Percentiles rank a stretch among this genome's conserved stretches.
Conservation (phyloP, 371 early-diverging fungal species). For the Apophysomyces ossiformis region DNA sequence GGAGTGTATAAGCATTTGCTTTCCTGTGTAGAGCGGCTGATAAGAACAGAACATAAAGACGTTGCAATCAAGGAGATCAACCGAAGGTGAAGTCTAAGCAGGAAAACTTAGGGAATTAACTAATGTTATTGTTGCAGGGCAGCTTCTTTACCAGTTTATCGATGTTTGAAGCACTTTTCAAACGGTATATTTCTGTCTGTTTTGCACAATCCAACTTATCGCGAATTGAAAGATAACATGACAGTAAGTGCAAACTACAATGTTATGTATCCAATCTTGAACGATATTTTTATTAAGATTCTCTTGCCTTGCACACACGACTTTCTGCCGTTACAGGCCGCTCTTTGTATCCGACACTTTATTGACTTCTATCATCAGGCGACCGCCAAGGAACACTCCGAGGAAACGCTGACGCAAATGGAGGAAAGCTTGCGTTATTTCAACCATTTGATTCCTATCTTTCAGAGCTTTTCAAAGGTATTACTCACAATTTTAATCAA, state of each 20-base stretch:
- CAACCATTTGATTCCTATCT: not conserved
- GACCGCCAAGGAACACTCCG: conserved; percentile 1
- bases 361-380: conserved; percentile 12
- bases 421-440: not conserved
- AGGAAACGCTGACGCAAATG: not conserved
- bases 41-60: not conserved
- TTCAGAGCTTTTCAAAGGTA: conserved; percentile 5
- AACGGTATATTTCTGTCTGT: not conserved
- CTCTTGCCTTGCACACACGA: not conserved
- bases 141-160: not conserved
- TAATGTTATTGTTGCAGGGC: not conserved
- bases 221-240: not conserved
- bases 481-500: not conserved
- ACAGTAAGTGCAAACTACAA: not conserved
- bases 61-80: not conserved
- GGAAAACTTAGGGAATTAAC: not conserved
- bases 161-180: not conserved
- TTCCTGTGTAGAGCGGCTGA: not conserved
- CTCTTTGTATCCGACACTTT: conserved; percentile 12
- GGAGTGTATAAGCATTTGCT: conserved; percentile 6
- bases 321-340: not conserved
- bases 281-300: not conserved
- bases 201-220: conserved; percentile 1
- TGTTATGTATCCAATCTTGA: not conserved
- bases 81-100: not conserved